Evolutionary conservation across 1,284 basidiomycete species (phyloP).

Genomic region (Apiotrichum akiyoshidainum): DNA sequence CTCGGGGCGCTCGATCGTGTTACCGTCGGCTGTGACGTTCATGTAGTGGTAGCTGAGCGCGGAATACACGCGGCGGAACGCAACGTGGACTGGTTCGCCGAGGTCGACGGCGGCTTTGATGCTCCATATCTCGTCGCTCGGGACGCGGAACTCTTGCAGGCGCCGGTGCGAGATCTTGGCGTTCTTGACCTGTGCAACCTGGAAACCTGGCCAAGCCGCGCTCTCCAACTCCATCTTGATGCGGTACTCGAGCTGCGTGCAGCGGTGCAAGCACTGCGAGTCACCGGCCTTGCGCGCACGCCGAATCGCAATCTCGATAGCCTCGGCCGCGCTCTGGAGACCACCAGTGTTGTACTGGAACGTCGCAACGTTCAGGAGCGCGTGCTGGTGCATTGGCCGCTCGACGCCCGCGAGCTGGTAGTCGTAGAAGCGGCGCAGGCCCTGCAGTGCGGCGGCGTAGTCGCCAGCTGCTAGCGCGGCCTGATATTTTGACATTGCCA

Average conservation of each 20-base stretch:
- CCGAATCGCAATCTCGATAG: conserved; percentile 46
- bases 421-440: conserved; percentile 47
- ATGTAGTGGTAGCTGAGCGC: conserved; percentile 23
- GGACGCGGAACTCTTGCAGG: conserved; percentile 25
- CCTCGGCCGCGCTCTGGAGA: conserved; percentile 36
- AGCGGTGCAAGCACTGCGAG: conserved; percentile 40
- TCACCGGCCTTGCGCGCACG: conserved; percentile 45
- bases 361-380: conserved; percentile 46
- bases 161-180: conserved; percentile 21
- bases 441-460: conserved; percentile 36
- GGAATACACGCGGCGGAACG: conserved; percentile 37
- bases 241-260: conserved; percentile 36
- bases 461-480: conserved; percentile 37
- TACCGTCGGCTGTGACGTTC: neutral
- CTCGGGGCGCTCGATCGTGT: conserved; percentile 15
- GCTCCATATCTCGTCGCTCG: conserved; percentile 46
- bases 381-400: conserved; percentile 46
- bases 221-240: conserved; percentile 25
- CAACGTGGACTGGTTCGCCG: conserved; percentile 45
- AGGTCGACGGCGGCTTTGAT: conserved; percentile 44
- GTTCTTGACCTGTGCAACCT: conserved; percentile 23
- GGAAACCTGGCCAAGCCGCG: conserved; percentile 14
- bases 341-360: conserved; percentile 48
- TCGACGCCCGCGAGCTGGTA: conserved; percentile 39
- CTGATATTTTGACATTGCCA: conserved; percentile 27